Evolutionary conservation across 768 basidiomycete species (phyloP).

Genomic region (Leccinum uliginosum): DNA sequence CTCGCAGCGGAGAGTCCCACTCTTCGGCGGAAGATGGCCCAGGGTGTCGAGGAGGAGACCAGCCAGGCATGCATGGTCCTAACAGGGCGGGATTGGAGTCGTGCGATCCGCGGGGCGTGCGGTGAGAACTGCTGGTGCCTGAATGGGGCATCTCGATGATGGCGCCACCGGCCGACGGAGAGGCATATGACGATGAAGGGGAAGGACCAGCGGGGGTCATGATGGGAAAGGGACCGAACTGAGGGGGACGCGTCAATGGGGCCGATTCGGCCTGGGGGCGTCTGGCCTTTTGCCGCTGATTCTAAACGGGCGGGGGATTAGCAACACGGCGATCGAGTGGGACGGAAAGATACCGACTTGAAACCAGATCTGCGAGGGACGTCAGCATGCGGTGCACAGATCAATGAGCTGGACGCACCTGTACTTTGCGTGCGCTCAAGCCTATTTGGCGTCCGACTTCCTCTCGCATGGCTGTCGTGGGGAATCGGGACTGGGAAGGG

Average conservation of each 20-base stretch:
- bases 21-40: constrained; percentile 16
- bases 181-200: constrained; percentile 13
- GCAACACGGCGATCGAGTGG: constrained; percentile 1
- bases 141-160: constrained; percentile 12
- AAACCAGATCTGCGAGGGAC: constrained; percentile 71
- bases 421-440: constrained; percentile 86
- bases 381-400: constrained; percentile 9
- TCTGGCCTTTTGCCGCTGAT: constrained; percentile 84
- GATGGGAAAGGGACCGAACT: constrained; percentile 60
- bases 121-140: constrained; percentile 10
- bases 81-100: constrained; percentile 41
- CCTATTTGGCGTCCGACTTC: constrained; percentile 84
- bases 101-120: constrained; percentile 22
- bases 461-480: constrained; percentile 82
- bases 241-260: constrained; percentile 50
- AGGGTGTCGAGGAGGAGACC: constrained; percentile 16
- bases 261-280: constrained; percentile 63
- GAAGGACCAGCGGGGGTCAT: constrained; percentile 33
- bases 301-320: constrained; percentile 42
- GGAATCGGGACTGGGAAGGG: constrained; percentile 70
- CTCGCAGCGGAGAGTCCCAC: constrained; percentile 13
- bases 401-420: constrained; percentile 47
- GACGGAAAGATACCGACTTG: constrained; percentile 45
- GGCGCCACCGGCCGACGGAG: constrained; percentile 3
- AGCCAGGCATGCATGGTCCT: constrained; percentile 54